Base-by-base conservation (phyloP, 352 stramenopile species). In the Pythium phragmiticola region DNA sequence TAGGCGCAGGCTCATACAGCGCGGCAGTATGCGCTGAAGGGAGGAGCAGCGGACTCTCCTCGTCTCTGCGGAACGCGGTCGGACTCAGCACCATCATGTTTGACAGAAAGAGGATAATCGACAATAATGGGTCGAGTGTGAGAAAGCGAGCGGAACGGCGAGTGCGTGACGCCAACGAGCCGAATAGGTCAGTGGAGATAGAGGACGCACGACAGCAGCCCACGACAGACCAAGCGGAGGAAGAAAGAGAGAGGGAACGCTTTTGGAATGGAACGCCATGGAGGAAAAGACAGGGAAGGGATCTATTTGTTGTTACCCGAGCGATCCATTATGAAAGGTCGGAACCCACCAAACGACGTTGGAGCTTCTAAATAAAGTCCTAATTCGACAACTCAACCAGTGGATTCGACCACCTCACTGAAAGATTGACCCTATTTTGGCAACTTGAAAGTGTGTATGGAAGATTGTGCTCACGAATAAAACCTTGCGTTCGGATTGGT, bases 381-480 rank as follows among this genome's bases (percentile, higher is more conserved):
- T 23, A 2, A 69, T 64, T 55, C 7, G 1, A 48, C 63, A 69
- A 68, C 54, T 57, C 8, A 3, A 26, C 37, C 37, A 43, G 37
- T 43, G 37, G 11, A 16, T 47, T 39, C 23, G 8, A 39, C 19
- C 17, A 33, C 23, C 48, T 42, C 9, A 4, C 14, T 11, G 37
- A 12, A 42, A 42, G 11, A 42, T 17, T 17, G 11, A 42, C 54
- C 46, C 63, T 69, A 3, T 60, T 47, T 16, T 0, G 45, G 55
- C 63, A 69, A 69, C 63, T 54, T 59, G 30, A 52, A 64, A 63
- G 45, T 60, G 36, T 42, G 33, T n/a, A 59, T 62, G 62, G 55
- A 69, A 69, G 7, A 3, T 8, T 63, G 45, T 46, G 21, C 33
- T n/a, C 5, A 33, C 42, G 14, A 23, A 28, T 54, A 64, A 69